phyloP scores from a whole-genome alignment of 2,329 filamentous ascomycete genomes.

The Talaromyces pinophilus region DNA sequence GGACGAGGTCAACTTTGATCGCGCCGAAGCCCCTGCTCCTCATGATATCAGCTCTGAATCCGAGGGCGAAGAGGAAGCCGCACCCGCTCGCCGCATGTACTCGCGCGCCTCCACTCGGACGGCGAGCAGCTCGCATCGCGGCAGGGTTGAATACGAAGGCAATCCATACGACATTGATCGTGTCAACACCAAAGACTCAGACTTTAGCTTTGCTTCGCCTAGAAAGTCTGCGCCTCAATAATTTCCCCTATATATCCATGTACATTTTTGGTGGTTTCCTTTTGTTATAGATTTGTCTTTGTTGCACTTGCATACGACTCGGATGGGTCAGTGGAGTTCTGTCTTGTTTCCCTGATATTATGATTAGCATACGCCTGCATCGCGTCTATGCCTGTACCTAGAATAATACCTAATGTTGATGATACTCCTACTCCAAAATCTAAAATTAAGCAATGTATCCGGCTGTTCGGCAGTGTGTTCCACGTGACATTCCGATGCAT shows the following conservation, averaged over 20 bases:
- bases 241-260: not conserved
- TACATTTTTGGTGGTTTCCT: not conserved
- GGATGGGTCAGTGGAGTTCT: slow-evolving; percentile 15
- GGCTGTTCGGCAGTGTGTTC: not conserved
- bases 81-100: slow-evolving; percentile 29
- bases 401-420: slow-evolving; percentile 2
- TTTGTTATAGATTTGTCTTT: not conserved
- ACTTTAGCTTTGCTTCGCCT: slow-evolving; percentile 16
- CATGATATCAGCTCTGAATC: slow-evolving; percentile 30
- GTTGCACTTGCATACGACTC: slow-evolving; percentile 21
- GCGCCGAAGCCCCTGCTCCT: slow-evolving; percentile 37
- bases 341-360: not conserved
- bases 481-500: slow-evolving; percentile 10
- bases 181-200: slow-evolving; percentile 44
- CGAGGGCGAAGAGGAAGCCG: slow-evolving; percentile 26
- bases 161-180: slow-evolving; percentile 50
- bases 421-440: not conserved
- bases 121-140: slow-evolving; percentile 25
- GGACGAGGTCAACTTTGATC: slow-evolving; percentile 32
- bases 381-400: not conserved
- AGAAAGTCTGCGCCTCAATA: slow-evolving; percentile 8
- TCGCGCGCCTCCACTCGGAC: slow-evolving; percentile 35
- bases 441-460: not conserved
- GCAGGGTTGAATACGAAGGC: slow-evolving; percentile 41
- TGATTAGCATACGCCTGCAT: not conserved